Evolutionary conservation across 345 rosid species (phyloP), one percentile per base, ranked within the genome.

Genomic region (Euphorbia tirucalli): DNA sequence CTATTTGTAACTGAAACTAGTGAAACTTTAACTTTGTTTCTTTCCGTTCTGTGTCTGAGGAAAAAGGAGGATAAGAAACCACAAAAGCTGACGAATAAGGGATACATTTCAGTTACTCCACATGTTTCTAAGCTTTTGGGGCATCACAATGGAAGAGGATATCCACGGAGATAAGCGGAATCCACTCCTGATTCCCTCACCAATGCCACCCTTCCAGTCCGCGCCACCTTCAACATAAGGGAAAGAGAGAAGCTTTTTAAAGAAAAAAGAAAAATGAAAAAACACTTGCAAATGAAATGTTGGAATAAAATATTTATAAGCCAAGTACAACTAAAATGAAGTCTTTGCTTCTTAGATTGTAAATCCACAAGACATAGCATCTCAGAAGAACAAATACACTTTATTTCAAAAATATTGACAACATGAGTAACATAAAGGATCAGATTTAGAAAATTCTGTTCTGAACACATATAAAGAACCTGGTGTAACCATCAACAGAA

Each of bases 161-260:
- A 87, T 81, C 91, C 89, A 4, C 88, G 88, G 24, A 87, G 87
- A 68, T 77, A 81, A 1, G 91, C 80, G 25, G 94, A 89, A 74
- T 89, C 94, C 75, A 87, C 90, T 55, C 90, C 91, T 7, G 87
- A 89, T 82, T 89, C 94, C 64, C 91, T 78, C 72, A 82, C 89
- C 81, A 89, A 55, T 27, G 94, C 94, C 46, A 87, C 84, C 77
- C 94, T 87, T 71, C 94, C 91, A 0, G 90, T 89, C 77, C 90
- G 77, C 43, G 91, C 90, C 84, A 89, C 91, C 94, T 89, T 84
- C 85, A 80, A 11, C 21, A 0, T 44, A 2, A 9, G 58, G 15
- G 21, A 43, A 25, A 21, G 9, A 13, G 21, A 43, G 21, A 30
- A 21, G 18, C 1, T 28, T 25, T n/a, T n/a, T n/a, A n/a, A n/a